Conservation (phyloP, 208 protist genomes). For the Trypanosoma scelopori region DNA sequence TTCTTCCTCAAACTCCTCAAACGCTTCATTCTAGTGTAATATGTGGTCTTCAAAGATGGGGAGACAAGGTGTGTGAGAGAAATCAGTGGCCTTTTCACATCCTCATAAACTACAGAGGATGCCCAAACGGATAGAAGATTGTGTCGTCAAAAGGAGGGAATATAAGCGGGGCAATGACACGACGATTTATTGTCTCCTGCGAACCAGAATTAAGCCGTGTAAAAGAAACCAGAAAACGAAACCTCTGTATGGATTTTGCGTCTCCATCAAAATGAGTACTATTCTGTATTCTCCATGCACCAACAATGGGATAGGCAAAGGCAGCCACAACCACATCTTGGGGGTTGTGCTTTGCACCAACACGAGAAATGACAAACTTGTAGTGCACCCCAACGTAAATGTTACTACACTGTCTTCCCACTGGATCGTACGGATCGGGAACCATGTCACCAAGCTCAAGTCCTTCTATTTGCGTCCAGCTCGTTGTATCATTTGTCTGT, state of each 20-base stretch:
- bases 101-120: slow-evolving; percentile 11
- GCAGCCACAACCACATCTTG: slow-evolving; percentile 76
- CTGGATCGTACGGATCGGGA: slow-evolving; percentile 41
- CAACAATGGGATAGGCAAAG: slow-evolving; percentile 55
- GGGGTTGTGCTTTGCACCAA: slow-evolving; percentile 68
- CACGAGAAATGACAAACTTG: slow-evolving; percentile 66
- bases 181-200: slow-evolving; percentile 42
- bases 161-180: slow-evolving; percentile 60
- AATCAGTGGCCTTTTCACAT: no score
- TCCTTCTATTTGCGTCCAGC: slow-evolving; percentile 68
- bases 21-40: neutral
- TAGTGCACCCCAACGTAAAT: slow-evolving; percentile 64
- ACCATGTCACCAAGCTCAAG: slow-evolving; percentile 27
- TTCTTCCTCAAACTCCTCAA: neutral
- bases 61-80: no score
- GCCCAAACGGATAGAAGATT: slow-evolving; percentile 78
- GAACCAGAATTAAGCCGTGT: slow-evolving; percentile 40
- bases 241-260: slow-evolving; percentile 36
- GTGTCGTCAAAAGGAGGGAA: slow-evolving; percentile 58
- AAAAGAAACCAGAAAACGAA: slow-evolving; percentile 61
- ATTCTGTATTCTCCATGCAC: slow-evolving; percentile 55
- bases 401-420: slow-evolving; percentile 48
- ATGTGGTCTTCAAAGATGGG: neutral
- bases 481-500: slow-evolving; percentile 61
- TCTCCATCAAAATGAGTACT: slow-evolving; percentile 36